These are phyloP conservation scores for Aegilops bicornis DNA, from an alignment of 176 grass and related monocot genomes.

Conservation along the genomic window DNA sequence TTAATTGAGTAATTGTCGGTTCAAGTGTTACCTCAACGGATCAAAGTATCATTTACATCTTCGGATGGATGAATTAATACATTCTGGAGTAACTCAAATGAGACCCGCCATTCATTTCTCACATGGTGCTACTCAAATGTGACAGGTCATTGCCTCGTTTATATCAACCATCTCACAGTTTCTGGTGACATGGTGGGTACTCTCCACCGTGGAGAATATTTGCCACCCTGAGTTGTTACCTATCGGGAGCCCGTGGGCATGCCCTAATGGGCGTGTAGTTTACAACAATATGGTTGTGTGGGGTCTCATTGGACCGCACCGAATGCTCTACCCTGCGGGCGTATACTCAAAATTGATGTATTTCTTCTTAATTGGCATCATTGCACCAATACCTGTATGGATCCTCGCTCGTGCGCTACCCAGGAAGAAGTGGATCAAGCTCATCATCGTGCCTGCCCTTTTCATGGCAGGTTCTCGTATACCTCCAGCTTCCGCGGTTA, in stretches of 20 bases:
- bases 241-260: background rate
- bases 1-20: too few species aligned
- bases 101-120: background rate
- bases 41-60: too few species aligned
- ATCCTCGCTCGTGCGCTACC: background rate
- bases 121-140: background rate
- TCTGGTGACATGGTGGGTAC: constrained; percentile 9
- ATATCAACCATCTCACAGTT: background rate
- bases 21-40: too few species aligned
- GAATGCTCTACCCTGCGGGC: background rate
- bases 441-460: background rate
- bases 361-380: background rate
- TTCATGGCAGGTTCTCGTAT: background rate
- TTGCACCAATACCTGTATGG: constrained; percentile 3
- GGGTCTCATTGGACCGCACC: background rate
- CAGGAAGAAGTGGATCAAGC: background rate
- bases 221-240: constrained; percentile 1
- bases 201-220: constrained; percentile 4
- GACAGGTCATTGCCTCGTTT: constrained; percentile 7
- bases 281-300: constrained; percentile 12
- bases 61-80: too few species aligned
- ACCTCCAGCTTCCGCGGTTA: background rate
- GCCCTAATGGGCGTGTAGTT: background rate
- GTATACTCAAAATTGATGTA: background rate
- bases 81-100: too few species aligned